Percentiles rank a stretch among this genome's conserved stretches.
Conservation (phyloP, 129 eudicot species). For the Flaveria sonorensis region DNA sequence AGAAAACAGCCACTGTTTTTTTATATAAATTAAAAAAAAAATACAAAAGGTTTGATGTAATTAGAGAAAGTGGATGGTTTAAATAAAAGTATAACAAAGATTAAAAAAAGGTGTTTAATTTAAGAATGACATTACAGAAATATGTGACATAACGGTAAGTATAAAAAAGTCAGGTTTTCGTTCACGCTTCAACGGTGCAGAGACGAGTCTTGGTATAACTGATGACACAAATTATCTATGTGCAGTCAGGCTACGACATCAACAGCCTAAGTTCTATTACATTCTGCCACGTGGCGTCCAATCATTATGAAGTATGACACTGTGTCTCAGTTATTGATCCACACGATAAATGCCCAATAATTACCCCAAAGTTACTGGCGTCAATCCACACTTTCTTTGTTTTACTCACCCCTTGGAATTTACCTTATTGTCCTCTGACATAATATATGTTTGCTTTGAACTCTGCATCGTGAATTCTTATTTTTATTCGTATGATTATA, state of each 20-base stretch:
- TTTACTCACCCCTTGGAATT: background rate
- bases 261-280: background rate
- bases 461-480: too few species aligned
- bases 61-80: too few species aligned
- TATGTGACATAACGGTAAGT: background rate
- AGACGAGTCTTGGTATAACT: background rate
- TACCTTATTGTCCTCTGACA: background rate
- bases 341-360: background rate
- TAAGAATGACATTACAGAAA: background rate
- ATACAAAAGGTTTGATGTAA: too few species aligned
- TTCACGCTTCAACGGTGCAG: background rate
- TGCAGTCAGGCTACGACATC: background rate
- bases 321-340: background rate
- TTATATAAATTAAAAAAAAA: too few species aligned
- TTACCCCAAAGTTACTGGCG: background rate
- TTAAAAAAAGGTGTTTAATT: too few species aligned
- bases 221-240: background rate
- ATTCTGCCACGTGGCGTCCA: constrained; percentile 7
- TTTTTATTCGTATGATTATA: too few species aligned
- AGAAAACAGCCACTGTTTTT: too few species aligned
- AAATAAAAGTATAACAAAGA: too few species aligned
- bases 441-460: too few species aligned
- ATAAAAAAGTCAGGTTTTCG: background rate
- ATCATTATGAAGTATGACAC: background rate
- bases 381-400: constrained; percentile 1